Evolutionary conservation across 768 basidiomycete genomes (phyloP).

Genomic region (Tulasnella sp.): DNA sequence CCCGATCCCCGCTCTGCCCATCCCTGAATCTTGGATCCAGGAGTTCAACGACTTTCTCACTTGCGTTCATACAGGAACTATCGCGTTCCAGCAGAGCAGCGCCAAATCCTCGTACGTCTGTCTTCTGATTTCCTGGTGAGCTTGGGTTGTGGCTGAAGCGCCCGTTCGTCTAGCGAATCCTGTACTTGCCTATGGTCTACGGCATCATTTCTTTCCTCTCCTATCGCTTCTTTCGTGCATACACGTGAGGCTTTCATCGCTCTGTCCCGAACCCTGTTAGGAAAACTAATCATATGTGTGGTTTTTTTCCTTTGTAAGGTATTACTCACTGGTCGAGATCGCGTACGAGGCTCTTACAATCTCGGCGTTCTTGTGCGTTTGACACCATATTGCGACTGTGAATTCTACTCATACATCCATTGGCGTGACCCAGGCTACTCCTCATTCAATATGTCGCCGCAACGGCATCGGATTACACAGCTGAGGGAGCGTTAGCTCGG

Average conservation of each 20-base stretch:
- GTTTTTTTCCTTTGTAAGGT: conserved; percentile 31
- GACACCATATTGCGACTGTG: neutral
- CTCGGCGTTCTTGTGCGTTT: conserved; percentile 76
- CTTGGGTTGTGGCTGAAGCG: neutral
- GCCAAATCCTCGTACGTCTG: neutral
- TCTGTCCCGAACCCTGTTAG: neutral
- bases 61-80: neutral
- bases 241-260: conserved; percentile 40
- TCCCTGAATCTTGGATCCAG: neutral
- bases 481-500: conserved; percentile 62
- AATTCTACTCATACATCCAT: neutral
- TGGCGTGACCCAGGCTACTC: conserved; percentile 49
- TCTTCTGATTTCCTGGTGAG: neutral
- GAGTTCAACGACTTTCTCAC: neutral
- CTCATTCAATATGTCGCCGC: conserved; percentile 81
- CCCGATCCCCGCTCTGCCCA: too few species aligned
- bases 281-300: neutral
- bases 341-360: conserved; percentile 64
- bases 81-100: neutral
- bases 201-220: conserved; percentile 81
- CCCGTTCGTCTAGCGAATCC: conserved; percentile 44
- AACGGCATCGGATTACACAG: conserved; percentile 57
- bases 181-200: conserved; percentile 77
- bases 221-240: conserved; percentile 76
- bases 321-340: conserved; percentile 51